phyloP scores from a whole-genome alignment of 164 flowering plant genomes.

The Stephania cephalantha region DNA sequence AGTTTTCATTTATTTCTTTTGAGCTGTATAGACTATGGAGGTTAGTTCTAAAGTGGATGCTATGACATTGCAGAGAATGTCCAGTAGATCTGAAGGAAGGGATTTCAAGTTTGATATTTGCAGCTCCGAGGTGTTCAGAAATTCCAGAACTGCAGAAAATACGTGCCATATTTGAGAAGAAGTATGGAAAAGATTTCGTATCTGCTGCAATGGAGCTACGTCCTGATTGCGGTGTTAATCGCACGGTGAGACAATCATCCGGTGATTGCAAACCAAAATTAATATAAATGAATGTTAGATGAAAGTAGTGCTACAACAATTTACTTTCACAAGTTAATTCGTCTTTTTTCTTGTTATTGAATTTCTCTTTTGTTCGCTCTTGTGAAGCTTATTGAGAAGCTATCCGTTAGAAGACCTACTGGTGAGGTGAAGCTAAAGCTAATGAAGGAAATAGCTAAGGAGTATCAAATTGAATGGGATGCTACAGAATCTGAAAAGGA shows the following conservation, averaged over 20 bases:
- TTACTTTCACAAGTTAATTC: neutral
- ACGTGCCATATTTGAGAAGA: conserved; percentile 65
- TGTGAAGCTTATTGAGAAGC: conserved; percentile 79
- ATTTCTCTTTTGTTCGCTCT: conserved; percentile 8
- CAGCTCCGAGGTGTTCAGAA: conserved; percentile 86
- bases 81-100: conserved; percentile 95
- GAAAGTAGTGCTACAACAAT: neutral
- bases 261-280: neutral
- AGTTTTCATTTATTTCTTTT: neutral
- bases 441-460: conserved; percentile 97
- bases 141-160: conserved; percentile 71
- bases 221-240: conserved; percentile 86
- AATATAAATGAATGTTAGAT: neutral
- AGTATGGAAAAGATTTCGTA: conserved; percentile 88
- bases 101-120: conserved; percentile 77
- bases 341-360: neutral
- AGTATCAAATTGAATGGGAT: conserved; percentile 86
- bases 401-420: conserved; percentile 77
- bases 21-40: too few species aligned
- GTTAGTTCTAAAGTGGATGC: conserved; percentile 8
- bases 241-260: conserved; percentile 37
- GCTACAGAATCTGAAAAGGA: conserved; percentile 76
- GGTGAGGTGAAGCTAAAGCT: conserved; percentile 84
- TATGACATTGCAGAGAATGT: conserved; percentile 55
- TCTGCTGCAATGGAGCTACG: conserved; percentile 84